These are phyloP conservation scores for Cordyceps farinosa DNA, from an alignment of 2,329 filamentous ascomycete species.

Conservation along the genomic window DNA sequence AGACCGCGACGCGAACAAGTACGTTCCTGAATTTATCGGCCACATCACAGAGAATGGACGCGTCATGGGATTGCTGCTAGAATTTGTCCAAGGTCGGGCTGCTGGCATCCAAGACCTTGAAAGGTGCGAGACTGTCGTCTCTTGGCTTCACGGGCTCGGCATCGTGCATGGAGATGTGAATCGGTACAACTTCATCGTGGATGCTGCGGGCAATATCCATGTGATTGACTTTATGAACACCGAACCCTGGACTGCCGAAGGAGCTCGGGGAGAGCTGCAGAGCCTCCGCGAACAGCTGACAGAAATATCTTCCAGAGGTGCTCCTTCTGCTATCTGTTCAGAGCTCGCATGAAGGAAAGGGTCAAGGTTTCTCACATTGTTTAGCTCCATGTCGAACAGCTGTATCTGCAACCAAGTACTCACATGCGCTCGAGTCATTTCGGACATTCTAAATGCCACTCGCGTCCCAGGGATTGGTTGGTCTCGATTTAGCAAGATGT, in stretches of 20 bases:
- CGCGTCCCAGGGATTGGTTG: background rate
- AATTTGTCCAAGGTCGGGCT: constrained; percentile 31
- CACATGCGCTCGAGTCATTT: background rate
- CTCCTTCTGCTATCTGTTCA: no score
- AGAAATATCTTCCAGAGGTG: no score
- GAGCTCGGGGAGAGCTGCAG: no score
- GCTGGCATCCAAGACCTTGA: constrained; percentile 28
- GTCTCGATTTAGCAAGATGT: background rate
- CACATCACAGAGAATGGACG: constrained; percentile 34
- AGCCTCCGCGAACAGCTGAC: no score
- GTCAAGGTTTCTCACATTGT: background rate
- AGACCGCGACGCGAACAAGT: constrained; percentile 19
- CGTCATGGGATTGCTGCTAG: constrained; percentile 34
- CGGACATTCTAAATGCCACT: background rate
- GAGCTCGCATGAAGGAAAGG: no score
- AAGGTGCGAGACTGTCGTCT: constrained; percentile 28
- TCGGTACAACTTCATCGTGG: constrained; percentile 35
- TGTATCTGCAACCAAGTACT: background rate
- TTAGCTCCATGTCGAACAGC: background rate
- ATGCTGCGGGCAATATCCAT: no score
- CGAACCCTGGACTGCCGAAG: no score
- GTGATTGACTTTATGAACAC: no score
- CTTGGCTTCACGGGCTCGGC: constrained; percentile 27
- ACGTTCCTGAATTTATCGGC: constrained; percentile 33
- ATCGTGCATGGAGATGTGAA: constrained; percentile 37